Percentiles rank a stretch among this genome's conserved stretches.
Conservation (phyloP, 2,329 filamentous ascomycete species). For the Dactylellina parvicollis region DNA sequence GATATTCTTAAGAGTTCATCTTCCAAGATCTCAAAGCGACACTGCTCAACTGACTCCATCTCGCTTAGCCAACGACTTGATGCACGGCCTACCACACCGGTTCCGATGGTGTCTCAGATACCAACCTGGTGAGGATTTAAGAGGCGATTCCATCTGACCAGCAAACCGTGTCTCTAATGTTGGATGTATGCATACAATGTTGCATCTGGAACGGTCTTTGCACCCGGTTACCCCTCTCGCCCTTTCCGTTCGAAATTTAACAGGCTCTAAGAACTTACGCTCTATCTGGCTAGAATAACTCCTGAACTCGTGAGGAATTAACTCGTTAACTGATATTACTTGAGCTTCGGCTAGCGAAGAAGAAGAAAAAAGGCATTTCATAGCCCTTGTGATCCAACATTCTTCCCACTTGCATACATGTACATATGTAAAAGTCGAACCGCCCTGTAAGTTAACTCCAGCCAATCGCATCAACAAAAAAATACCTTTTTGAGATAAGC, state of each 20-base stretch:
- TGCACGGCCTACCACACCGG: conserved; percentile 41
- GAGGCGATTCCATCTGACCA: conserved; percentile 29
- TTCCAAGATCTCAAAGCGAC: conserved; percentile 29
- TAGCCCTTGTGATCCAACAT: conserved; percentile 50
- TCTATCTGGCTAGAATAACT: conserved; percentile 17
- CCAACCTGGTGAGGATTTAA: conserved; percentile 1
- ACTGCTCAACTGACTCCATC: conserved; percentile 14
- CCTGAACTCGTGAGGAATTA: too few relatives aligned
- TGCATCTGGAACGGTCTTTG: conserved; percentile 19
- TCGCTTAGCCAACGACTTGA: conserved; percentile 31
- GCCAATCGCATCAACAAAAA: too few relatives aligned
- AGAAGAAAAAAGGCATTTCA: background rate
- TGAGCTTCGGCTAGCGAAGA: background rate
- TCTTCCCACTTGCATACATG: conserved; percentile 33
- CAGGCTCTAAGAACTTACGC: conserved; percentile 47
- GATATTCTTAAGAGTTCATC: conserved; percentile 3
- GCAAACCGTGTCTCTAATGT: background rate
- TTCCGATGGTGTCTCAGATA: conserved; percentile 51
- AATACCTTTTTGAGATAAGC: background rate
- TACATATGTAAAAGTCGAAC: too few relatives aligned
- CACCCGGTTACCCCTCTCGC: background rate
- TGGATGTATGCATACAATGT: conserved; percentile 7
- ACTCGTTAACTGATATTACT: too few relatives aligned
- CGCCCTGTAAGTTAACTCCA: too few relatives aligned
- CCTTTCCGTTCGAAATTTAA: conserved; percentile 23